These are phyloP conservation scores for Mycena floridula DNA, from an alignment of 768 basidiomycete species.

Conservation along the genomic window DNA sequence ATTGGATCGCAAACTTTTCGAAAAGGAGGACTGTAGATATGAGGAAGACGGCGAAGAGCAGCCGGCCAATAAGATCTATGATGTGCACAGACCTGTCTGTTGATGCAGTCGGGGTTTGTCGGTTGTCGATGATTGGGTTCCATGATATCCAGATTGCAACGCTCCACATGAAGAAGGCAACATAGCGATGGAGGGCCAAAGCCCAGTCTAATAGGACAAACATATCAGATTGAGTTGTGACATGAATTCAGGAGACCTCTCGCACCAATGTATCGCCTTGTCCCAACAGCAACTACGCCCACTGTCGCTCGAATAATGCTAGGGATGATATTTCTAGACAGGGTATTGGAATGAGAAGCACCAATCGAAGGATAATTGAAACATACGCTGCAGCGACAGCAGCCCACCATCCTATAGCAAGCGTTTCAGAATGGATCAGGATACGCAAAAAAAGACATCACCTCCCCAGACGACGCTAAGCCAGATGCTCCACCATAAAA, in stretches of 20 bases:
- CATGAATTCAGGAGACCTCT: no score
- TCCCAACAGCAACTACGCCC: slow-evolving; percentile 66
- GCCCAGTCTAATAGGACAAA: no score
- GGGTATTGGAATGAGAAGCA: no score
- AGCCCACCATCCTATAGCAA: slow-evolving; percentile 79
- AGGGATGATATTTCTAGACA: slow-evolving; percentile 41
- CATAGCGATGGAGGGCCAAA: slow-evolving; percentile 50
- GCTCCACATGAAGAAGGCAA: slow-evolving; percentile 66
- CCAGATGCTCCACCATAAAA: slow-evolving; percentile 86
- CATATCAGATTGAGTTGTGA: no score
- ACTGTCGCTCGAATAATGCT: slow-evolving; percentile 53
- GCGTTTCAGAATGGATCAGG: no score
- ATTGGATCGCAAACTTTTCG: slow-evolving; percentile 85
- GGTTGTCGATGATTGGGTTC: slow-evolving; percentile 54
- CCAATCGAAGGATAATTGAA: no score
- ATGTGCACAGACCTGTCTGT: slow-evolving; percentile 28
- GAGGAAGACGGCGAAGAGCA: slow-evolving; percentile 70
- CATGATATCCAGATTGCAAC: slow-evolving; percentile 66
- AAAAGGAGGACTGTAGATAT: slow-evolving; percentile 64
- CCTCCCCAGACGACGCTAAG: slow-evolving; percentile 74
- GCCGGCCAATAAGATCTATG: slow-evolving; percentile 50
- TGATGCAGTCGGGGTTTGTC: slow-evolving; percentile 23
- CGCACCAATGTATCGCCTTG: slow-evolving; percentile 70
- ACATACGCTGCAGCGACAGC: slow-evolving; percentile 60
- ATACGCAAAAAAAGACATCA: no score